Evolutionary conservation across 768 basidiomycete genomes (phyloP), one percentile per base, ranked within the genome.

Genomic region (Leccinum subgranulosum): DNA sequence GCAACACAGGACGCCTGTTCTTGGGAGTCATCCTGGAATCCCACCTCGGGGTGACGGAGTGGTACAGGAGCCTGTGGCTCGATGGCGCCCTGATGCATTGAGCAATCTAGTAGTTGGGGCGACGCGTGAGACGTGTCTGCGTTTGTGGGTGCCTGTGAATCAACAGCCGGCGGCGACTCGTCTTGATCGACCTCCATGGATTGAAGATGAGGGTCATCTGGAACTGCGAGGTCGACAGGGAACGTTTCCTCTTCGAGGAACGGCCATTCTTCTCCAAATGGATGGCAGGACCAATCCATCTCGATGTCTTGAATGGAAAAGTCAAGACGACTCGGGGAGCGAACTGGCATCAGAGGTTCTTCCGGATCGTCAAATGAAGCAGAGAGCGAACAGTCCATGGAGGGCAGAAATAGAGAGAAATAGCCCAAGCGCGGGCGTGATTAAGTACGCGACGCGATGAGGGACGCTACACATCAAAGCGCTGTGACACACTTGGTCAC

Each of bases 301-400:
- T 23, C 36, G 5, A 31, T 19, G 11, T 36, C 53, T 11, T 59
- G 51, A 31, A 58, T 19, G 52, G 69, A 66, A 39, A 81, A 81
- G 49, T 79, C 79, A 8, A 83, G 73, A 47, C 79, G 79, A 60
- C 79, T 84, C 28, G 74, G 71, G 51, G 81, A 79, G 31, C 80
- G 78, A 61, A 72, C 69, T 33, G 79, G 78, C n/a, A 46, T 33
- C 15, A 17, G 55, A 8, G 55, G 49, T 21, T 59, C 63, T 10
- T 67, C 63, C 3, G 49, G 49, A 5, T 63, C 63, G 23, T 66
- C 28, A 5, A 58, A 57, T 6, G 43, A 28, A 17, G 33, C 23
- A n/a, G 64, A 34, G 17, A 33, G 27, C 0, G 72, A 41, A 19
- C 36, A 29, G 46, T 60, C 56, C 64, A 64, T 57, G 58, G 17